Evolutionary conservation across 495 filamentous ascomycete genomes (phyloP).

Genomic region (Bacidia rubella): DNA sequence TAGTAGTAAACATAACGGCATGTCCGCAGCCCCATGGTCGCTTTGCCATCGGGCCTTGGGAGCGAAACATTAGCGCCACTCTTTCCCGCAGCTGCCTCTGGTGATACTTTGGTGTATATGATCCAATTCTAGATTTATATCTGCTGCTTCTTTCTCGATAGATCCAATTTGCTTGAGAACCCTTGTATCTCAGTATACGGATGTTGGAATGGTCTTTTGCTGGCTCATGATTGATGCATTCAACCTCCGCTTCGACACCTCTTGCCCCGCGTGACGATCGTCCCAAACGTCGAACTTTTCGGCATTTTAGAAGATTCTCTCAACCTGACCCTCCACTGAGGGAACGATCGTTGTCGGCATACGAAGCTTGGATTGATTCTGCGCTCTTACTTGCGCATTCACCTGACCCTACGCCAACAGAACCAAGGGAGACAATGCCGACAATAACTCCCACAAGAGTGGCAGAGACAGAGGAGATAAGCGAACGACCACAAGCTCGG

Average conservation of each 20-base stretch:
- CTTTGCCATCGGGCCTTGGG: too few relatives aligned
- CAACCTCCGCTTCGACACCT: background rate
- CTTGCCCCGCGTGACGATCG: background rate
- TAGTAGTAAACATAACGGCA: too few relatives aligned
- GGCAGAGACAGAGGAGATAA: background rate
- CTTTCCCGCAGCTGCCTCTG: background rate
- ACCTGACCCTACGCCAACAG: background rate
- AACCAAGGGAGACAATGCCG: background rate
- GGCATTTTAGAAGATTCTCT: slow-evolving; percentile 2
- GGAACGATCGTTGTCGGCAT: background rate
- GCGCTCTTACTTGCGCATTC: slow-evolving; percentile 2
- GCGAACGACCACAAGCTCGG: background rate
- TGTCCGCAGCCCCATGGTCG: too few relatives aligned
- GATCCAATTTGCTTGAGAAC: too few relatives aligned
- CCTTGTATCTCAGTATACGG: too few relatives aligned
- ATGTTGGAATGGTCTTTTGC: background rate
- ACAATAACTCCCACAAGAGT: background rate
- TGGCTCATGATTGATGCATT: slow-evolving; percentile 3
- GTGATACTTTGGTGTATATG: background rate
- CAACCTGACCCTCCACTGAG: background rate
- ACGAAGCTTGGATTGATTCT: slow-evolving; percentile 5
- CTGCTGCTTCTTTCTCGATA: too few relatives aligned
- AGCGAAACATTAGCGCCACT: background rate
- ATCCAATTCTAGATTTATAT: too few relatives aligned
- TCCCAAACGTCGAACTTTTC: slow-evolving; percentile 2